Conservation (phyloP, 495 filamentous ascomycete species). For the Penicillium argentinense region DNA sequence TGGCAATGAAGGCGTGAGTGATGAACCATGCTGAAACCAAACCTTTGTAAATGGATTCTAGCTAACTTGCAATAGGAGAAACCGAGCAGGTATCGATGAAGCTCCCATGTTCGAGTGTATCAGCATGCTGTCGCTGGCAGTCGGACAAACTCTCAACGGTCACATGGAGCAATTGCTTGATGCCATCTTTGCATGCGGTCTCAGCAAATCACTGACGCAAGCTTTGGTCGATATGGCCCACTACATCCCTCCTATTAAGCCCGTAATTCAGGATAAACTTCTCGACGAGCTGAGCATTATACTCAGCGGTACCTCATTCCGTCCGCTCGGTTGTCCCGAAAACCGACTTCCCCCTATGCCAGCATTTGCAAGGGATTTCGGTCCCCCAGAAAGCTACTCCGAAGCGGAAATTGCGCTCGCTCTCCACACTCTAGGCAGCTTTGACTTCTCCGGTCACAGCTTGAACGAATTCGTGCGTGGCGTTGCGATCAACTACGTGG, state of each 20-base stretch:
- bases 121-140: conserved; percentile 90
- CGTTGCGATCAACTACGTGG: conserved; percentile 95
- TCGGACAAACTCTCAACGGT: conserved; percentile 94
- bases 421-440: conserved; percentile 89
- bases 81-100: conserved; percentile 69
- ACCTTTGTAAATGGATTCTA: too few species aligned
- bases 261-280: conserved; percentile 87
- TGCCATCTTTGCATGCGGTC: conserved; percentile 95
- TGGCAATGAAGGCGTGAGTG: conserved; percentile 80
- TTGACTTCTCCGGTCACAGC: conserved; percentile 92
- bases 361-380: conserved; percentile 81
- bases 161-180: conserved; percentile 97
- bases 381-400: conserved; percentile 61
- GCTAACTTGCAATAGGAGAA: too few species aligned
- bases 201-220: conserved; percentile 89
- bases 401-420: conserved; percentile 91
- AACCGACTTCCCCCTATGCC: conserved; percentile 65
- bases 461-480: conserved; percentile 98
- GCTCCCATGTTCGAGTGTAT: conserved; percentile 97
- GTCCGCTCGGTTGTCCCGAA: conserved; percentile 84
- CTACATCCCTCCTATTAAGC: conserved; percentile 93
- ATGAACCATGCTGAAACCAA: too few species aligned
- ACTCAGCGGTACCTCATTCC: conserved; percentile 86
- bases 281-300: conserved; percentile 94
- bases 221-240: conserved; percentile 97